Percentiles rank a stretch among this genome's conserved stretches.
phyloP scores from a whole-genome alignment of 495 filamentous ascomycete genomes.

The Parathielavia appendiculata region DNA sequence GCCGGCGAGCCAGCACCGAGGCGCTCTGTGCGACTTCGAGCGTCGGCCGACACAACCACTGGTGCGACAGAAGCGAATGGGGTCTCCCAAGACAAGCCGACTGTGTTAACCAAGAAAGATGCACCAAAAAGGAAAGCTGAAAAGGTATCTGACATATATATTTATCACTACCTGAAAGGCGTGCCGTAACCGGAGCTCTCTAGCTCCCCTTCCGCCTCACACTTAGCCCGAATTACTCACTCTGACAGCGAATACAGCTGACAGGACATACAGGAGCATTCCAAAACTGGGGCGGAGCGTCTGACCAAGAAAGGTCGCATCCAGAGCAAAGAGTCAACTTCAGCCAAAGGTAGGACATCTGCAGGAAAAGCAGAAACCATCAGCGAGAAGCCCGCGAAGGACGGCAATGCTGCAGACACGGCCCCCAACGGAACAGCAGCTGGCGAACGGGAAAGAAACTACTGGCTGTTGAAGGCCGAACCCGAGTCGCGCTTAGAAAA shows the following conservation, averaged over 20 bases:
- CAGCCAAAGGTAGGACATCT: not conserved
- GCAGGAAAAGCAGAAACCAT: not conserved
- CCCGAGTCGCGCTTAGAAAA: constrained; percentile 82
- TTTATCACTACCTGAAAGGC: too few species aligned
- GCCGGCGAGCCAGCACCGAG: constrained; percentile 17
- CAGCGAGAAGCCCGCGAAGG: not conserved
- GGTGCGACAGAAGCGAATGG: not conserved
- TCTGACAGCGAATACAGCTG: not conserved
- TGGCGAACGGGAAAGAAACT: constrained; percentile 40
- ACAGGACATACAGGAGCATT: not conserved
- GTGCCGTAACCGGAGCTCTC: too few species aligned
- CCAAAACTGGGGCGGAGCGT: constrained; percentile 6
- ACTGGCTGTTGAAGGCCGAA: constrained; percentile 96
- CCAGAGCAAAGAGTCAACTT: constrained; percentile 5
- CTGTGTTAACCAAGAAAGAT: not conserved
- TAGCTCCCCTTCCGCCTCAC: not conserved
- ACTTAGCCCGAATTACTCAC: not conserved
- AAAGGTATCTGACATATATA: not conserved
- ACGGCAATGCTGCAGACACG: not conserved
- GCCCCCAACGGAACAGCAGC: not conserved
- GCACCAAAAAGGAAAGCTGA: not conserved
- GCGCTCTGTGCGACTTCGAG: constrained; percentile 20
- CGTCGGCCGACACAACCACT: not conserved
- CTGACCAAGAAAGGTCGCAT: not conserved
- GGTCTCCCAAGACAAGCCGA: not conserved